Evolutionary conservation across 768 basidiomycete genomes (phyloP).

Genomic region (Phylloporus sp.): DNA sequence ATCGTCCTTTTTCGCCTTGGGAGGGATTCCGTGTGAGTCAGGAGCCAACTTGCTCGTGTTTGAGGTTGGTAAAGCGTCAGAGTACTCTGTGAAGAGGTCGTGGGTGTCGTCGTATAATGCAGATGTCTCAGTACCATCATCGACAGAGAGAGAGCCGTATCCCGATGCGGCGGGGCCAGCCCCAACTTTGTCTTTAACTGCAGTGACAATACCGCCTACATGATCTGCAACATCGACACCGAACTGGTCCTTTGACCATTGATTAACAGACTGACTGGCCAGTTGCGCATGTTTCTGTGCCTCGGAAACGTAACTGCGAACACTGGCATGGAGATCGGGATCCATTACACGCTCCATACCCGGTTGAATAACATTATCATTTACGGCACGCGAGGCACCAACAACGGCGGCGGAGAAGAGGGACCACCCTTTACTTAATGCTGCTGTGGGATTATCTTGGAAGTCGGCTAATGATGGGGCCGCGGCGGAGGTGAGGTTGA

Average conservation of each 20-base stretch:
- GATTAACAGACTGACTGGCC: conserved; percentile 63
- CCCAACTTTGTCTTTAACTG: conserved; percentile 54
- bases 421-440: conserved; percentile 93
- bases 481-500: conserved; percentile 70
- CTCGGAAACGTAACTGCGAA: conserved; percentile 68
- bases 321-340: conserved; percentile 70
- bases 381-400: conserved; percentile 74
- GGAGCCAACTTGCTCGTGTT: conserved; percentile 4
- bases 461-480: conserved; percentile 78
- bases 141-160: conserved; percentile 44
- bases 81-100: conserved; percentile 51
- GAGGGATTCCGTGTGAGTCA: conserved; percentile 4
- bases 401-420: conserved; percentile 84
- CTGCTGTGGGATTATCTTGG: conserved; percentile 81
- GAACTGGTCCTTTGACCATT: conserved; percentile 71
- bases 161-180: conserved; percentile 53
- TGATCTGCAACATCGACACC: conserved; percentile 86
- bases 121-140: conserved; percentile 53
- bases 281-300: conserved; percentile 61
- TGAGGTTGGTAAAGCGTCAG: conserved; percentile 16
- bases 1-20: conserved; percentile 38
- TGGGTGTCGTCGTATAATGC: conserved; percentile 61
- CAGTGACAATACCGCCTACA: conserved; percentile 65
- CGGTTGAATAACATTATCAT: conserved; percentile 88
- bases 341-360: conserved; percentile 78